Base-by-base conservation (phyloP, 768 basidiomycete genomes). In the Leccinellum rugosiceps region DNA sequence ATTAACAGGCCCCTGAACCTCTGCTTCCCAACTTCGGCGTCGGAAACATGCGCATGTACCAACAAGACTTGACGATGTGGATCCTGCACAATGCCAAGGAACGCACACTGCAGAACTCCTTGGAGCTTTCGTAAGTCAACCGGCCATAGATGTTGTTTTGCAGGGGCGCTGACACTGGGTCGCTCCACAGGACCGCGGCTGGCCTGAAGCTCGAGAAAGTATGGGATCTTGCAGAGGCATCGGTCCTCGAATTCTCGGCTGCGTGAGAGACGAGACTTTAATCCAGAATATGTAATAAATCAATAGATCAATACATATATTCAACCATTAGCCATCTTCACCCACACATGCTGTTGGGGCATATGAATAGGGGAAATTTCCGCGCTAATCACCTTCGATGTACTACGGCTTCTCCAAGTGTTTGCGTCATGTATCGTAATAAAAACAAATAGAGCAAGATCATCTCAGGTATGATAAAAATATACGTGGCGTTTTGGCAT, bases 1-100 rank as follows among this genome's bases (percentile, higher is more conserved):
- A 8, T 50, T 31, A 17, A 31, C 61, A 74, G 72, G 74, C 75
- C 2, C 74, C 74, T 28, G 64, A 68, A 45, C 75, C 72, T 8
- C 38, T 75, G 30, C 62, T 73, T 23, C 58, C 68, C 4, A 76
- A 72, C 62, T 74, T 67, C 51, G 74, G 75, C 15, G 65, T 63
- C 9, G 72, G 72, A 3, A 65, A 61, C 34, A 60, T 67, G 19
- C 65, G 66, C 1, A 56, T 67, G 56, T 70, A 76, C 56, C 55
- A 70, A 30, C 62, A 63, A 34, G 75, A 75, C 44, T 2, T 75
- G 48, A 53, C 56, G 2, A 75, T 75, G 73, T 64, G 58, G 59
- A 46, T 71, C 13, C 4, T 65, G 4, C 63, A 68, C 53, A 74
- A 76, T 49, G 68, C 65, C 19, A 67, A 66, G 60, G 74, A 76